Evolutionary conservation across 2,329 filamentous ascomycete species (phyloP).

Genomic region (Aspergillus piperis): DNA sequence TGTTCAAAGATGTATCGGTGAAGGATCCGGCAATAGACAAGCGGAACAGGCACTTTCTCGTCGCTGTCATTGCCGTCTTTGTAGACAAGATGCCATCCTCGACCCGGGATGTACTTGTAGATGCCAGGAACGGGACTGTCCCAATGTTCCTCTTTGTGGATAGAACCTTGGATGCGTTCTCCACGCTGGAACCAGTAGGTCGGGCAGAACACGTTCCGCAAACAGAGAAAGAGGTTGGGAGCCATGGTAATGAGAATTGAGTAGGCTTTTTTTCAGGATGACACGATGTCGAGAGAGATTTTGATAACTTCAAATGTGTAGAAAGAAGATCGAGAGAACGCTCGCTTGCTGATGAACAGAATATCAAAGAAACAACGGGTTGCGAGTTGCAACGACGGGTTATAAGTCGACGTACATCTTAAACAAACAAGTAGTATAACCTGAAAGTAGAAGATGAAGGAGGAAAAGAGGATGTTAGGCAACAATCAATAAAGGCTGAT

Average conservation of each 20-base stretch:
- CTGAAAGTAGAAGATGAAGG: conserved; percentile 18
- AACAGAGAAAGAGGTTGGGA: conserved; percentile 53
- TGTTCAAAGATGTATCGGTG: conserved; percentile 52
- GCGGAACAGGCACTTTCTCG: conserved; percentile 36
- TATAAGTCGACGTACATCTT: conserved; percentile 39
- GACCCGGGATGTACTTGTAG: conserved; percentile 53
- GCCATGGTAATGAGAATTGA: conserved; percentile 41
- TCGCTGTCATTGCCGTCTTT: conserved; percentile 39
- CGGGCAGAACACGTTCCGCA: conserved; percentile 51
- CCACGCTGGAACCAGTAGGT: conserved; percentile 52
- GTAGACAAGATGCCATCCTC: conserved; percentile 53
- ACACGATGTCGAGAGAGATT: background rate
- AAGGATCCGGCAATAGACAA: conserved; percentile 53
- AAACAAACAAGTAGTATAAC: conserved; percentile 25
- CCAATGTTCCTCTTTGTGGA: conserved; percentile 51
- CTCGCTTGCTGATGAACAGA: conserved; percentile 26
- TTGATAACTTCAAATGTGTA: conserved; percentile 10
- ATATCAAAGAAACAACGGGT: conserved; percentile 14
- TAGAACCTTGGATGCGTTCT: conserved; percentile 40
- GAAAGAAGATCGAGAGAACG: conserved; percentile 23
- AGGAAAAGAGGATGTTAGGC: conserved; percentile 10
- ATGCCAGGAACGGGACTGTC: conserved; percentile 49
- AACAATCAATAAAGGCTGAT: conserved; percentile 12
- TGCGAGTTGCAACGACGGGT: conserved; percentile 16
- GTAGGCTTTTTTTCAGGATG: conserved; percentile 2